Evolutionary conservation across 1,284 basidiomycete genomes (phyloP), one percentile per base, ranked within the genome.

Genomic region (Apiotrichum siamense): DNA sequence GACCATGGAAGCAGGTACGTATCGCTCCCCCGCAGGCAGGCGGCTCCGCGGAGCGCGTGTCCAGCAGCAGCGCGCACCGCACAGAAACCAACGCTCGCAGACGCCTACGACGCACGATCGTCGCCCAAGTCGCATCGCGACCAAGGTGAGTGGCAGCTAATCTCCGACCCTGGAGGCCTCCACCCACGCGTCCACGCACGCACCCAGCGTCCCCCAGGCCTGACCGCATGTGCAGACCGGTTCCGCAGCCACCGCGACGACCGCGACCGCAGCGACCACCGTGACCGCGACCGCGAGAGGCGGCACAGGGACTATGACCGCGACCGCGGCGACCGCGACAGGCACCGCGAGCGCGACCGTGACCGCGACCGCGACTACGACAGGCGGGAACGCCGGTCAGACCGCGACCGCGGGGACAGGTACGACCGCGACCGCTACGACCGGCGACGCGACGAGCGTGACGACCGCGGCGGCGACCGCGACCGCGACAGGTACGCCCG

Each of bases 81-180:
- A 11, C 10, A 15, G 10, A 31, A 15, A 9, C 29, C 15, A 9
- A 31, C 29, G 29, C 3, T 23, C 23, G 11, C 50, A 61, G 64
- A 63, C 52, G 59, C 58, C 26, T 46, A 61, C 17, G 62, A 64
- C 42, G 58, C 57, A n/a, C 57, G 62, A 45, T 62, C 62, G 29
- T 62, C 59, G 32, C 62, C 55, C 53, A 60, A 59, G 41, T 50
- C 47, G n/a, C 38, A 49, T 3, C 52, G 53, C 35, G 50, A 42
- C 26, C 60, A 62, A 17, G 56, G 56, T 54, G 29, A 38, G 55
- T 50, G 33, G 10, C 11, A 9, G 15, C 7, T n/a, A 33, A 26
- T 20, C n/a, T 38, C 20, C 41, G 25, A 12, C 24, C 21, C 38
- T n/a, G n/a, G n/a, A n/a, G n/a, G 33, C 33, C 33, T 12, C 33